Evolutionary conservation across 2,329 filamentous ascomycete genomes (phyloP), one percentile per base, ranked within the genome.

Genomic region (Thelonectria olida): DNA sequence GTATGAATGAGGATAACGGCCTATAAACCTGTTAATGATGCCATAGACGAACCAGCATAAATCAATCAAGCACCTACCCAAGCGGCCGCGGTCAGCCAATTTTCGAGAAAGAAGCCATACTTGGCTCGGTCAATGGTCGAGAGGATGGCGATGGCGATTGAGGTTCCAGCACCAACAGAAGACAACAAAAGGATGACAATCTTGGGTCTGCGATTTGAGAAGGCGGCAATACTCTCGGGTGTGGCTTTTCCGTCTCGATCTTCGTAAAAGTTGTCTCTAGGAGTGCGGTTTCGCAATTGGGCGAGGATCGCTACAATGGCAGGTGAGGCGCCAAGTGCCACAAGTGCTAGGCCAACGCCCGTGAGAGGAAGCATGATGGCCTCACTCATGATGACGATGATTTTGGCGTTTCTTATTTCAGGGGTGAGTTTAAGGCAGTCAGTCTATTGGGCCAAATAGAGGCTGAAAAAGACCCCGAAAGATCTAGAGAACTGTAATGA

Each of bases 201-300:
- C 72, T 90, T 90, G 54, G 88, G 83, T 58, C 82, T 69, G 58
- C 79, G 85, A 64, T 86, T 84, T 25, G 89, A 90, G 72, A 89
- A 93, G 38, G 81, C 81, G 20, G 82, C 82, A 53, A 88, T 73
- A 2, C 88, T 87, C 71, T 90, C 87, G 39, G 85, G 82, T 0
- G 88, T 90, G 28, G 89, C 90, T 64, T 84, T 81, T 49, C 91
- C 91, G 76, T 94, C 91, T 63, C 83, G 78, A 71, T 94, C 91
- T 67, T 88, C 80, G 70, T 93, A 93, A 12, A 82, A 78, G 10
- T 82, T 77, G 39, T 83, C 78, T 58, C 77, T 77, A 8, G 77
- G 74, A 5, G 71, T 72, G 22, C 74, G 74, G 38, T 73, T 68
- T 28, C 74, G 76, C 34, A 75, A 60, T 59, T 81, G 80, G 28